Evolutionary conservation across 768 basidiomycete genomes (phyloP).

Genomic region (Kwoniella europaea): DNA sequence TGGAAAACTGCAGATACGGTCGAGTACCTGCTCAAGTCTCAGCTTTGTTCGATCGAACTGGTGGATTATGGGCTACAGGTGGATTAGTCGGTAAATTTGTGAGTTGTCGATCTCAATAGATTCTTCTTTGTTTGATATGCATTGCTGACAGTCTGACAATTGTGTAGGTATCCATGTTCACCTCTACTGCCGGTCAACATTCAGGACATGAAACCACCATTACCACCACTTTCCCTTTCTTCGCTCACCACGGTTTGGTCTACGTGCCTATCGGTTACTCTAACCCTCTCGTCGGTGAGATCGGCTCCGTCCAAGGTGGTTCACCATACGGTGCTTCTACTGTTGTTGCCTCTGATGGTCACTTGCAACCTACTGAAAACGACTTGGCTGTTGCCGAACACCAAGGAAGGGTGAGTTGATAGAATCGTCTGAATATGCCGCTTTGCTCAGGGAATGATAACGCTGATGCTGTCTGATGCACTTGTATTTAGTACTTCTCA

Average conservation of each 20-base stretch:
- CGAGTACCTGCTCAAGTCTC: slow-evolving; percentile 55
- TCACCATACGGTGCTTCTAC: slow-evolving; percentile 75
- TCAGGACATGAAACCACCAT: slow-evolving; percentile 71
- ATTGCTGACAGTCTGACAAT: not conserved
- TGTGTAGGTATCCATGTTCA: slow-evolving; percentile 63
- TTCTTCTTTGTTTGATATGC: not conserved
- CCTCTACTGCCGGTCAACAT: slow-evolving; percentile 73
- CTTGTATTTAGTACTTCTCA: slow-evolving; percentile 45
- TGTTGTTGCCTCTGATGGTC: slow-evolving; percentile 56
- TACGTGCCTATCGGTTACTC: slow-evolving; percentile 67
- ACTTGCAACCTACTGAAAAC: slow-evolving; percentile 30
- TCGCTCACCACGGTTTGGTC: slow-evolving; percentile 63
- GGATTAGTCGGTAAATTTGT: slow-evolving; percentile 69
- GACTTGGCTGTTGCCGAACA: slow-evolving; percentile 42
- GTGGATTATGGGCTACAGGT: slow-evolving; percentile 61
- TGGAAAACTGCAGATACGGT: slow-evolving; percentile 59
- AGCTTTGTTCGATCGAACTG: slow-evolving; percentile 69
- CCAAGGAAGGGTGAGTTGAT: slow-evolving; percentile 46
- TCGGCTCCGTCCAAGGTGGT: slow-evolving; percentile 60
- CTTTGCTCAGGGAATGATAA: too few relatives aligned
- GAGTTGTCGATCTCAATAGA: not conserved
- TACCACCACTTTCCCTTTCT: slow-evolving; percentile 64
- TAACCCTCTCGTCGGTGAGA: slow-evolving; percentile 60
- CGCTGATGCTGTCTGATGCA: too few relatives aligned
- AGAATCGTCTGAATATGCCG: too few relatives aligned